Percentiles rank a stretch among this genome's conserved stretches.
These are phyloP conservation scores for Fusarium nanum DNA, from an alignment of 2,329 filamentous ascomycete species.

Conservation along the genomic window DNA sequence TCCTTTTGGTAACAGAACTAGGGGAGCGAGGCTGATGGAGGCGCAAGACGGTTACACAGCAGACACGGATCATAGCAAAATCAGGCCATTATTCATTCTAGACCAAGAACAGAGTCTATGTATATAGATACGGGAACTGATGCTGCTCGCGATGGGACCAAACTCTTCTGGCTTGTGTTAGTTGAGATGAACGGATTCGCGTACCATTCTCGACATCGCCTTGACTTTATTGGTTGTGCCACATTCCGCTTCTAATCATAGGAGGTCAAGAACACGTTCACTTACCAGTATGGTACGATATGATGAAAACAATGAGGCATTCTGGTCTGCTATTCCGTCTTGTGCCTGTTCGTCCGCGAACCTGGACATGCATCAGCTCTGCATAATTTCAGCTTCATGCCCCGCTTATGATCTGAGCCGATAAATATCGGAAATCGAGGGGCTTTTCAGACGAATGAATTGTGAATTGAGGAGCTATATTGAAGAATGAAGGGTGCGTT, in stretches of 20 bases:
- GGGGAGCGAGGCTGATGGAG: neutral
- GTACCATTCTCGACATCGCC: slow-evolving; percentile 5
- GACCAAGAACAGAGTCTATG: slow-evolving; percentile 8
- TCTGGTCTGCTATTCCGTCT: neutral
- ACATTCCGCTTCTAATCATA: neutral
- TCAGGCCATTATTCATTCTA: slow-evolving; percentile 34
- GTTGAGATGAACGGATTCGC: slow-evolving; percentile 11
- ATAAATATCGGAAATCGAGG: slow-evolving; percentile 41
- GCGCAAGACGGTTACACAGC: slow-evolving; percentile 24
- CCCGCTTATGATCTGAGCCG: slow-evolving; percentile 44
- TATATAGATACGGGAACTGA: neutral
- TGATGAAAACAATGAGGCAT: neutral
- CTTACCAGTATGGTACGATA: neutral
- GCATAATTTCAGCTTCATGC: slow-evolving; percentile 19
- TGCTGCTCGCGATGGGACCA: slow-evolving; percentile 3
- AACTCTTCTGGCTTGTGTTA: neutral
- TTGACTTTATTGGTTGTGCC: neutral
- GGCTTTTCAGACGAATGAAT: slow-evolving; percentile 15
- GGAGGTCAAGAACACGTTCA: neutral
- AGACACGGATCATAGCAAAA: slow-evolving; percentile 12
- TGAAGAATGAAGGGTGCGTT: slow-evolving; percentile 24
- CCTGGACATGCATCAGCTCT: slow-evolving; percentile 16
- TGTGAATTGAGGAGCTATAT: slow-evolving; percentile 13
- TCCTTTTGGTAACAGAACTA: neutral
- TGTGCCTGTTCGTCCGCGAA: slow-evolving; percentile 8